phyloP scores from a whole-genome alignment of 2,329 filamentous ascomycete genomes.

The Aspergillus texensis region DNA sequence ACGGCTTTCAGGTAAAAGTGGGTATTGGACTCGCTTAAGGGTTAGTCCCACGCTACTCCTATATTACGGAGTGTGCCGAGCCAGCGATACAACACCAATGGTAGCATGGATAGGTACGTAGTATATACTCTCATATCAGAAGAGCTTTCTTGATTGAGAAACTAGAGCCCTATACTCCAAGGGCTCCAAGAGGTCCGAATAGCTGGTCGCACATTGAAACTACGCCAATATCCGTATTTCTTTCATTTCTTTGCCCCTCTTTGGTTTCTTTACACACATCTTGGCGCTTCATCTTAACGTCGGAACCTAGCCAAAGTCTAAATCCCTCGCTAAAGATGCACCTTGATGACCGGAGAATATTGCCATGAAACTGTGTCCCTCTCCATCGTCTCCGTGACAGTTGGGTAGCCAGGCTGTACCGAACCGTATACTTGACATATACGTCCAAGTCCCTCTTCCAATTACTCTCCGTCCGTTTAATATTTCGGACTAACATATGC shows the following conservation, averaged over 20 bases:
- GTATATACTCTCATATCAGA: neutral
- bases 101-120: neutral
- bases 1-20: neutral
- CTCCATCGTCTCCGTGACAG: neutral
- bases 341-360: neutral
- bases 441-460: neutral
- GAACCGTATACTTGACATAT: neutral
- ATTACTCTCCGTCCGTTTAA: neutral
- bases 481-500: neutral
- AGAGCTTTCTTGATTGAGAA: neutral
- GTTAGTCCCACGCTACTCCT: neutral
- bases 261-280: neutral
- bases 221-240: neutral
- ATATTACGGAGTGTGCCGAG: neutral
- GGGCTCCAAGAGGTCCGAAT: neutral
- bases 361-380: no score
- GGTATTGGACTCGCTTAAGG: neutral
- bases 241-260: no score
- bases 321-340: neutral
- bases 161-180: no score
- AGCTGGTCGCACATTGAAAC: neutral
- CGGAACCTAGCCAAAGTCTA: neutral
- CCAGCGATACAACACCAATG: neutral
- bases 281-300: neutral
- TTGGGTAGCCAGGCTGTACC: no score